Evolutionary conservation across 257 asterid species (phyloP).

Genomic region (Solanum rostratum): DNA sequence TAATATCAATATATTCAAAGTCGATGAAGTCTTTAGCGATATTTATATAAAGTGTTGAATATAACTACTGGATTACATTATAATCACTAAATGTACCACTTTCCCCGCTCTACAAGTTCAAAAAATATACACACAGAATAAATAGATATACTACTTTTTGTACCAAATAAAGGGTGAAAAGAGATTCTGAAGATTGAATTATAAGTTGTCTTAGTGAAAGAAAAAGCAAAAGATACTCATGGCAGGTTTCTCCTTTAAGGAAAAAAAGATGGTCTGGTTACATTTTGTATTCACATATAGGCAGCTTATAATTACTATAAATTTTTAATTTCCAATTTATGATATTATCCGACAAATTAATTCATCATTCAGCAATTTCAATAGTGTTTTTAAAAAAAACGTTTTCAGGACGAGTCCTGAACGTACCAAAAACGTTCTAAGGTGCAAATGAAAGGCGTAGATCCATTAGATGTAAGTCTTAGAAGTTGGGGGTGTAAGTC

Average conservation of each 20-base stretch:
- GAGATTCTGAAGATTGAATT: background rate
- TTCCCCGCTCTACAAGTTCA: background rate
- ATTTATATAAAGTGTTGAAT: too few species aligned
- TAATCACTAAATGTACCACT: too few species aligned
- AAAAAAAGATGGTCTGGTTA: background rate
- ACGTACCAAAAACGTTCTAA: too few species aligned
- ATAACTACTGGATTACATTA: too few species aligned
- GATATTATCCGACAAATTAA: background rate
- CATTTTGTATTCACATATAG: background rate
- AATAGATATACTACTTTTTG: background rate
- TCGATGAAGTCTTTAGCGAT: too few species aligned
- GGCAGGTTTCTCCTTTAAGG: background rate
- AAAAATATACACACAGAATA: background rate
- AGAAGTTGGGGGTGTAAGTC: too few species aligned
- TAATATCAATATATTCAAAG: too few species aligned
- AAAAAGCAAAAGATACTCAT: background rate
- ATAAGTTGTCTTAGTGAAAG: background rate
- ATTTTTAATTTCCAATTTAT: background rate
- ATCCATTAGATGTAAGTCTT: too few species aligned
- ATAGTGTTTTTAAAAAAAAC: too few species aligned
- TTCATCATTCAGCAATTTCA: background rate
- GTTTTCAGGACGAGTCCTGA: too few species aligned
- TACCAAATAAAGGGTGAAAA: background rate
- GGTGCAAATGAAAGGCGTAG: too few species aligned
- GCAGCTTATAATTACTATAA: background rate